A percentile compares a stretch with the other conserved stretches of the same genome.
Conservation (phyloP, 2,329 filamentous ascomycete species). For the Bipolaris zeicola region DNA sequence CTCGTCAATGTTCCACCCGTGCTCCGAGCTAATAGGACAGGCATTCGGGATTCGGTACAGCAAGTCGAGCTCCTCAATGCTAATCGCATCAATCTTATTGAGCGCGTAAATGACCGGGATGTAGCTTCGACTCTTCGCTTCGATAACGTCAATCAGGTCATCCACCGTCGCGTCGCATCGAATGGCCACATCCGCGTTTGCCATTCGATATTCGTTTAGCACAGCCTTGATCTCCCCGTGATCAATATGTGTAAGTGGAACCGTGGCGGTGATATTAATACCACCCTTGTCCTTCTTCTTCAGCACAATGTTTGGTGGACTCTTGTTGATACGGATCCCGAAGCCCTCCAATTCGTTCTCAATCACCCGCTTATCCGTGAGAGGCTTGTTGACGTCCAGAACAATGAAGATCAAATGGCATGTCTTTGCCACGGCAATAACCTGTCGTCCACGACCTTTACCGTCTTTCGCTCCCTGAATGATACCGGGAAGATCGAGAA, state of each 20-base stretch:
- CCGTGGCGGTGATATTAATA: conserved; percentile 92
- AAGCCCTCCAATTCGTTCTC: conserved; percentile 96
- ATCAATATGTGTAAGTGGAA: conserved; percentile 89
- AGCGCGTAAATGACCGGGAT: conserved; percentile 99
- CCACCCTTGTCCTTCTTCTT: conserved; percentile 99
- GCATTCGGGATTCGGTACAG: conserved; percentile 97
- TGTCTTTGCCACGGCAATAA: conserved; percentile 98
- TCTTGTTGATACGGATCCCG: conserved; percentile 96
- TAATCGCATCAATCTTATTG: conserved; percentile 99
- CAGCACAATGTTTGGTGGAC: conserved; percentile 97
- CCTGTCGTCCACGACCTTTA: conserved; percentile 94
- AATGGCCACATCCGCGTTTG: conserved; percentile 95
- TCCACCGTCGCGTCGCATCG: conserved; percentile 97
- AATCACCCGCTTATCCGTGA: conserved; percentile 96
- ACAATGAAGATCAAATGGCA: conserved; percentile 99
- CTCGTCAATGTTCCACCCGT: conserved; percentile 97
- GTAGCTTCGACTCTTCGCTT: conserved; percentile 92
- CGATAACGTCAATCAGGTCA: conserved; percentile 93
- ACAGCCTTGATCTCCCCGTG: conserved; percentile 97
- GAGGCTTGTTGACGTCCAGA: conserved; percentile 95
- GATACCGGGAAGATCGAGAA: conserved; percentile 97
- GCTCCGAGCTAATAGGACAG: conserved; percentile 93
- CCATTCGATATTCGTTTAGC: conserved; percentile 95
- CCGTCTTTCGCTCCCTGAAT: conserved; percentile 99
- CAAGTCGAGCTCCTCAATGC: conserved; percentile 94